Evolutionary conservation across 2,329 filamentous ascomycete species (phyloP).

Genomic region (Rhinocladiella similis): DNA sequence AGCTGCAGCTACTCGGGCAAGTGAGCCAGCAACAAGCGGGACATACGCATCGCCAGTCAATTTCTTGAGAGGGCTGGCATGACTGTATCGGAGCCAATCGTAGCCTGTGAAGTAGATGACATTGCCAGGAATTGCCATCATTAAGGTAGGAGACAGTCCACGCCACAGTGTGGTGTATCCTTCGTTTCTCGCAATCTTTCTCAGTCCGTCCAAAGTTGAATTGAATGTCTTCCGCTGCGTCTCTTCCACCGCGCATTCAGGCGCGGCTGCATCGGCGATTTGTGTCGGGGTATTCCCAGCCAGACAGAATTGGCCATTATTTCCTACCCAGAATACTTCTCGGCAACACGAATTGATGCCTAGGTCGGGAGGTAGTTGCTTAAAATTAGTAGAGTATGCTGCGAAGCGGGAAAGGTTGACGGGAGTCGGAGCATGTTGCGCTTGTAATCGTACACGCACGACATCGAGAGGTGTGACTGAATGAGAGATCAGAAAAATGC

Average conservation of each 20-base stretch:
- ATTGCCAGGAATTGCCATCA: constrained; percentile 93
- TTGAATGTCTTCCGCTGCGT: constrained; percentile 79
- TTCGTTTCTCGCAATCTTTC: constrained; percentile 94
- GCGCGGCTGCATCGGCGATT: constrained; percentile 48
- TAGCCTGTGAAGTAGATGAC: constrained; percentile 99
- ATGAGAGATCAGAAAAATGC: constrained; percentile 19
- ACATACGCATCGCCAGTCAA: constrained; percentile 68
- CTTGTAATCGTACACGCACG: constrained; percentile 90
- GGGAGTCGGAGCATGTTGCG: constrained; percentile 62
- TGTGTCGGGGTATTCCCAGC: constrained; percentile 53
- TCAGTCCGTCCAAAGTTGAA: constrained; percentile 86
- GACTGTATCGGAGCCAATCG: constrained; percentile 82
- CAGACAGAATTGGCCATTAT: constrained; percentile 77
- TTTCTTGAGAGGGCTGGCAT: constrained; percentile 68
- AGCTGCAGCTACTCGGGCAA: constrained; percentile 77
- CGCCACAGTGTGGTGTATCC: constrained; percentile 85
- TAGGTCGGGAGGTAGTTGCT: constrained; percentile 75
- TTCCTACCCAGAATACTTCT: constrained; percentile 94
- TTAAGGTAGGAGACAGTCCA: constrained; percentile 86
- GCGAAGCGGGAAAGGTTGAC: constrained; percentile 57
- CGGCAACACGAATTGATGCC: constrained; percentile 94
- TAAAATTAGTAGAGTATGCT: constrained; percentile 56
- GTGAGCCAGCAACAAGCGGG: constrained; percentile 76
- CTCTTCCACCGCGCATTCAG: constrained; percentile 84
- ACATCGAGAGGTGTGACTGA: constrained; percentile 93